phyloP scores from a whole-genome alignment of 805 yeast species.

The Cyberlindnera xylosilytica region DNA sequence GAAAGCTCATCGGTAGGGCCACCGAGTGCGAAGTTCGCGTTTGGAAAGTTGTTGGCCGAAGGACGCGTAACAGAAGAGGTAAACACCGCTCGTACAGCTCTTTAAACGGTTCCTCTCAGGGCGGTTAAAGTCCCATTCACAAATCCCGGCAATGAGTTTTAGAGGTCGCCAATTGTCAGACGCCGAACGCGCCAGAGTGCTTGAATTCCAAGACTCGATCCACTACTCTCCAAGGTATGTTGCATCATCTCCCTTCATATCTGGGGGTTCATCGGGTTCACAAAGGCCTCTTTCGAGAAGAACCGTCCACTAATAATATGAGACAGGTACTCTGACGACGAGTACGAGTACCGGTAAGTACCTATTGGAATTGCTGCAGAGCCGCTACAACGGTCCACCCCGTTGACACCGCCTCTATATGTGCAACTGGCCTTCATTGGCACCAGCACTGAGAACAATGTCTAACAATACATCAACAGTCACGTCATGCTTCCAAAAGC shows the following conservation, averaged over 20 bases:
- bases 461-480: constrained; percentile 32
- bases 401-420: no score
- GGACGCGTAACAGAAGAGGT: no score
- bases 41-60: no score
- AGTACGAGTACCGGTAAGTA: constrained; percentile 68
- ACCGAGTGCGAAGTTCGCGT: no score
- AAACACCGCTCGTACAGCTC: no score
- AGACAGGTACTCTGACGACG: constrained; percentile 79
- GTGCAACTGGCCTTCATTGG: not conserved
- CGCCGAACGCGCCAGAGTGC: constrained; percentile 78
- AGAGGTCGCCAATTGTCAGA: constrained; percentile 73
- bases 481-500: constrained; percentile 97
- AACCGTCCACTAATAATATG: constrained; percentile 11
- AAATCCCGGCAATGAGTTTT: constrained; percentile 29
- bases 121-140: not conserved
- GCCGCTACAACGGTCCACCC: no score
- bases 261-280: no score
- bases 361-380: no score
- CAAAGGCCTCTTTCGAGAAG: no score
- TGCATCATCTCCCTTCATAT: not conserved
- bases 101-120: not conserved
- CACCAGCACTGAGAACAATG: not conserved
- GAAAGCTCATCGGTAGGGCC: no score
- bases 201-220: constrained; percentile 89
- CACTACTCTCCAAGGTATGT: constrained; percentile 79